Evolutionary conservation across 176 grass and related monocot genomes (phyloP).

Genomic region (Panicum miliaceum): DNA sequence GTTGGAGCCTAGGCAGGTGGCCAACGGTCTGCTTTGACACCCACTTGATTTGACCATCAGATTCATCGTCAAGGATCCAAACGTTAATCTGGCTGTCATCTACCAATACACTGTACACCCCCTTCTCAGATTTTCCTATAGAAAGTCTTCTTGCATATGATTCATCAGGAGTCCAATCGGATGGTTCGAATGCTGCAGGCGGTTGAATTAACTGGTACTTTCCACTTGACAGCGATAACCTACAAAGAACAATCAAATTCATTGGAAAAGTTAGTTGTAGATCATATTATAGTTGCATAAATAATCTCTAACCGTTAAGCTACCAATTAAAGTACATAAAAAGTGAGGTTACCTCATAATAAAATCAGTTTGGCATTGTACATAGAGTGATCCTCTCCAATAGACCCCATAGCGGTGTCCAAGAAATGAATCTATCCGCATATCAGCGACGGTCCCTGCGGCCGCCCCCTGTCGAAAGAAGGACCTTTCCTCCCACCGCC

Average conservation of each 20-base stretch:
- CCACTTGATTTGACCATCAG: neutral
- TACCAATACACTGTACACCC: neutral
- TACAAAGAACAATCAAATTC: neutral
- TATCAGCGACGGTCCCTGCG: neutral
- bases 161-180: fast-evolving
- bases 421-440: neutral
- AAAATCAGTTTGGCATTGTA: neutral
- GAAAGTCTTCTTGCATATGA: neutral
- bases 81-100: neutral
- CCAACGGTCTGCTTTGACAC: neutral
- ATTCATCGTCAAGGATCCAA: neutral
- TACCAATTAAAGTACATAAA: too few species aligned
- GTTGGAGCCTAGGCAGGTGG: neutral
- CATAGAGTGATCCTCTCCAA: neutral
- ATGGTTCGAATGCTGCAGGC: neutral
- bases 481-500: neutral
- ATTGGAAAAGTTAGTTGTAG: neutral
- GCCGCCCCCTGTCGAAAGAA: neutral
- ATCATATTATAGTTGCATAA: neutral
- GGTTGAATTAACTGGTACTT: neutral
- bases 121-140: neutral
- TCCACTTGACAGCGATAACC: neutral
- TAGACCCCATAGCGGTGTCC: neutral
- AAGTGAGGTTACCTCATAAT: neutral
- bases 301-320: neutral